These are phyloP conservation scores for Lyophyllum atratum DNA, from an alignment of 768 basidiomycete genomes.

Conservation along the genomic window DNA sequence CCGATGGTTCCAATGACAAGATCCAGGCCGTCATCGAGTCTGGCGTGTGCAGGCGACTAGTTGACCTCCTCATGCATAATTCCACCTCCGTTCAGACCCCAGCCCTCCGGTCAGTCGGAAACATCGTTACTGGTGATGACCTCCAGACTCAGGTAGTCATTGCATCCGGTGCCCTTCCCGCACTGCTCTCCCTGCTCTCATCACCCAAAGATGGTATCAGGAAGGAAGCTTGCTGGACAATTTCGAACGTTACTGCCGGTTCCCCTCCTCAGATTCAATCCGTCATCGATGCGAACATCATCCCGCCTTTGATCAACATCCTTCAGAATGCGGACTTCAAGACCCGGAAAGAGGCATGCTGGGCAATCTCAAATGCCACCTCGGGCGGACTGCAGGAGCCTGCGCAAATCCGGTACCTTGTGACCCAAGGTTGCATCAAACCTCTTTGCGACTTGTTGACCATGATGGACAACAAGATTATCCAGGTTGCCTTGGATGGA, in stretches of 20 bases:
- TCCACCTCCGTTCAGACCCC: constrained; percentile 98
- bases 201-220: constrained; percentile 99
- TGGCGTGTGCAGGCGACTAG: constrained; percentile 95
- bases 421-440: constrained; percentile 97
- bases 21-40: constrained; percentile 99
- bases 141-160: constrained; percentile 99
- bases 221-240: constrained; percentile 99
- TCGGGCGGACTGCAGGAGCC: constrained; percentile 98
- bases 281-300: constrained; percentile 97
- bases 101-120: constrained; percentile 96
- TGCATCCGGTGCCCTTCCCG: constrained; percentile 95
- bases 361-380: constrained; percentile 99
- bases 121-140: constrained; percentile 99
- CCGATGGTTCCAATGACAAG: constrained; percentile 98
- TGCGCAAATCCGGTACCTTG: constrained; percentile 95
- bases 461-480: constrained; percentile 99
- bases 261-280: constrained; percentile 96
- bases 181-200: constrained; percentile 87
- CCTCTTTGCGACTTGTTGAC: constrained; percentile 94
- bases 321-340: constrained; percentile 98
- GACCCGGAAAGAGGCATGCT: constrained; percentile 99
- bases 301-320: constrained; percentile 98
- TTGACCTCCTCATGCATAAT: constrained; percentile 94
- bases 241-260: constrained; percentile 97
- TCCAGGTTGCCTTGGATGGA: constrained; percentile 96